Percentiles rank a stretch among this genome's conserved stretches.
These are phyloP conservation scores for Aspergillus olivimuriae DNA, from an alignment of 495 filamentous ascomycete species.

Conservation along the genomic window DNA sequence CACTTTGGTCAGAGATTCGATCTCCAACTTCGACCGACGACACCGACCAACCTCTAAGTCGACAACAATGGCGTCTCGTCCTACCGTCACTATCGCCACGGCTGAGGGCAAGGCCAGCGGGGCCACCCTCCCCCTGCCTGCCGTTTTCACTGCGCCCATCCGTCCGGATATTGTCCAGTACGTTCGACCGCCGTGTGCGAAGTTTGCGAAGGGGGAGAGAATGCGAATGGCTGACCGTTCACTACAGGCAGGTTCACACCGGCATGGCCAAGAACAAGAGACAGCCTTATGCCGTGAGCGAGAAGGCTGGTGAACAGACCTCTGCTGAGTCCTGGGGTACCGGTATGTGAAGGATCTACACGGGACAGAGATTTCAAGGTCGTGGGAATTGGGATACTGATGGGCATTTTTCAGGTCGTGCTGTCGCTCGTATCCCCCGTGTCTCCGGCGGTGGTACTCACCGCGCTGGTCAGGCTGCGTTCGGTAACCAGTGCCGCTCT, in stretches of 20 bases:
- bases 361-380: constrained; percentile 8
- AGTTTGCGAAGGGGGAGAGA: constrained; percentile 12
- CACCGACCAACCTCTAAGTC: constrained; percentile 32
- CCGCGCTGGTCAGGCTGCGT: constrained; percentile 98
- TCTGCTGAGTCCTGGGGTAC: constrained; percentile 99
- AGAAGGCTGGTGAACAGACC: constrained; percentile 99
- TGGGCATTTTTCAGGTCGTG: constrained; percentile 62
- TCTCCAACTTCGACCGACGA: constrained; percentile 43
- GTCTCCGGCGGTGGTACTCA: constrained; percentile 99
- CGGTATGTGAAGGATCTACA: constrained; percentile 60
- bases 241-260: constrained; percentile 73
- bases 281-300: constrained; percentile 98
- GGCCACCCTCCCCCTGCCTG: constrained; percentile 79
- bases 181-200: constrained; percentile 19
- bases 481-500: constrained; percentile 99
- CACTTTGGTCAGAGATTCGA: constrained; percentile 28
- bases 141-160: constrained; percentile 93
- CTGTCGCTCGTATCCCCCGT: constrained; percentile 99
- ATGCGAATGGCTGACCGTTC: constrained; percentile 30
- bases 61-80: constrained; percentile 82
- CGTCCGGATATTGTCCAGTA: constrained; percentile 98
- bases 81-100: constrained; percentile 89
- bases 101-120: constrained; percentile 87
- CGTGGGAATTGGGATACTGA: constrained; percentile 16
- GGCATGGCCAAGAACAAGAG: constrained; percentile 99